Conservation (phyloP, 2,329 filamentous ascomycete species). For the Colletotrichum orbiculare region DNA sequence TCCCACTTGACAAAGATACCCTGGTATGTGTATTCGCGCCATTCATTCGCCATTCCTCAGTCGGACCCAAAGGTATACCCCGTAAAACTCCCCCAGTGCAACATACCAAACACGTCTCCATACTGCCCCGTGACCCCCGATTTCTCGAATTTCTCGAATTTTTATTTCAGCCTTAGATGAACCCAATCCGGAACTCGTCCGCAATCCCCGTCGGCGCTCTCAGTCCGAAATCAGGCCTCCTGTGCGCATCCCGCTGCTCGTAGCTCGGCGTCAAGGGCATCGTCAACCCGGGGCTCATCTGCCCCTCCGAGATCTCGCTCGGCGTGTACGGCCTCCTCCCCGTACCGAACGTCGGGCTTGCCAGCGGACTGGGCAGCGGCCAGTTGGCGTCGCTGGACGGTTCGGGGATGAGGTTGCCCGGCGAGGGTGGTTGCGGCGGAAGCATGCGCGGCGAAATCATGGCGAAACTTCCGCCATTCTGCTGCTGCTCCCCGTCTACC, state of each 20-base stretch:
- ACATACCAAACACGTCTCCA: neutral
- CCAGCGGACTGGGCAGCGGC: slow-evolving; percentile 32
- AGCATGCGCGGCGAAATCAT: slow-evolving; percentile 31
- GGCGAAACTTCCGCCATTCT: slow-evolving; percentile 15
- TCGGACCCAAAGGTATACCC: slow-evolving; percentile 10
- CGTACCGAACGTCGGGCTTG: slow-evolving; percentile 33
- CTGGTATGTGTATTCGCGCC: slow-evolving; percentile 5
- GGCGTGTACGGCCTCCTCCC: slow-evolving; percentile 26
- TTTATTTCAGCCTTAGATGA: slow-evolving; percentile 20
- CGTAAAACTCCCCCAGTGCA: neutral
- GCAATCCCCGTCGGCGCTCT: slow-evolving; percentile 37
- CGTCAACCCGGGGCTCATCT: slow-evolving; percentile 17
- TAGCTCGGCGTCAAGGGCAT: neutral
- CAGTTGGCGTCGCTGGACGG: slow-evolving; percentile 27
- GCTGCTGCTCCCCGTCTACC: slow-evolving; percentile 19
- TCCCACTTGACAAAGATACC: neutral
- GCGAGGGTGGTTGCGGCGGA: slow-evolving; percentile 19
- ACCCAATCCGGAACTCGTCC: slow-evolving; percentile 36
- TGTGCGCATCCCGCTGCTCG: slow-evolving; percentile 6
- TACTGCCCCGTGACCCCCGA: neutral
- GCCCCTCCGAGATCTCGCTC: slow-evolving; percentile 21
- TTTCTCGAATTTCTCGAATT: neutral
- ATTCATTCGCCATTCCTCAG: slow-evolving; percentile 1
- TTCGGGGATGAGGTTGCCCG: slow-evolving; percentile 10
- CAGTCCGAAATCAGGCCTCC: slow-evolving; percentile 35